phyloP scores from a whole-genome alignment of 768 basidiomycete species.

The Kwoniella heveanensis region DNA sequence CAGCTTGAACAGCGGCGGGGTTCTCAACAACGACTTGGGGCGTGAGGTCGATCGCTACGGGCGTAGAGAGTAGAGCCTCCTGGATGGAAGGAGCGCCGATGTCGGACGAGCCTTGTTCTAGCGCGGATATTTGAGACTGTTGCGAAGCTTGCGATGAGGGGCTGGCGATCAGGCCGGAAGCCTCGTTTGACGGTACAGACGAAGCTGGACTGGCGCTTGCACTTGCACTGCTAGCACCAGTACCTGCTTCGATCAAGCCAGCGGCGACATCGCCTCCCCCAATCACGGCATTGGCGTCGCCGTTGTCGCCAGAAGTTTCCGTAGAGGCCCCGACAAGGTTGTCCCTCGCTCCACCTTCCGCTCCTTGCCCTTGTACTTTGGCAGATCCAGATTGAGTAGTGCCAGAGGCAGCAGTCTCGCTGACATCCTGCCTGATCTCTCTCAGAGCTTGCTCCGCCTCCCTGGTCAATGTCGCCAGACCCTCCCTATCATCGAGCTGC shows the following conservation, averaged over 20 bases:
- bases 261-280: conserved; percentile 5
- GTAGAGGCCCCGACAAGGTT: conserved; percentile 15
- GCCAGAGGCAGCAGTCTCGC: background rate
- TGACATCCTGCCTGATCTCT: background rate
- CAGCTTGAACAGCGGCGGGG: background rate
- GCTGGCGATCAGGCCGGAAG: conserved; percentile 2
- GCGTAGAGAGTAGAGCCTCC: conserved; percentile 15
- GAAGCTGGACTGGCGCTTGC: background rate
- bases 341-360: conserved; percentile 16
- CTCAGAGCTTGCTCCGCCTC: conserved; percentile 39
- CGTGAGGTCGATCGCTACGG: conserved; percentile 22
- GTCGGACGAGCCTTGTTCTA: background rate
- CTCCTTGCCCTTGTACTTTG: background rate
- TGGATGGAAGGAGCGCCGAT: conserved; percentile 12
- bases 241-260: conserved; percentile 21
- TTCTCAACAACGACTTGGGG: conserved; percentile 17
- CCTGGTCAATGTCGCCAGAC: conserved; percentile 26
- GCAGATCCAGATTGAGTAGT: background rate
- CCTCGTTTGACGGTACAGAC: background rate
- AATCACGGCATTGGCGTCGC: background rate
- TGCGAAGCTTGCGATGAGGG: background rate
- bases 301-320: background rate
- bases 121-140: background rate
- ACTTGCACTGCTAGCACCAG: background rate
- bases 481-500: conserved; percentile 32